phyloP scores from a whole-genome alignment of 257 asterid species.

The Paulownia fortunei region DNA sequence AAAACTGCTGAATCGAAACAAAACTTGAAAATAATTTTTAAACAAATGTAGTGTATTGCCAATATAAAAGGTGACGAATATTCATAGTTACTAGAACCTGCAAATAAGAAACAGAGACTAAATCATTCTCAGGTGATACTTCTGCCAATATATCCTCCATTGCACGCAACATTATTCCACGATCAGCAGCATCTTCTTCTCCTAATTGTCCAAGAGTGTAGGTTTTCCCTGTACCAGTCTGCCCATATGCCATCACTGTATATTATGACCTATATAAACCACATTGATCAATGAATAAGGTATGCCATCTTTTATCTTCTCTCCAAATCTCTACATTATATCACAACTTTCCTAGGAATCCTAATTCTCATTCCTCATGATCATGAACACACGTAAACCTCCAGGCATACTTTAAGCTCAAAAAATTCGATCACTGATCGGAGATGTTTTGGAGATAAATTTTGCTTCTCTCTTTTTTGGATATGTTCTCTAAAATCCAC shows the following conservation, averaged over 20 bases:
- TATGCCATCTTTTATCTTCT: too few relatives aligned
- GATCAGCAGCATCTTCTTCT: conserved; percentile 79
- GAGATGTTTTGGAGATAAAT: too few relatives aligned
- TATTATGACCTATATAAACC: too few relatives aligned
- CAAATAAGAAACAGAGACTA: conserved; percentile 72
- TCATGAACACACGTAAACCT: too few relatives aligned
- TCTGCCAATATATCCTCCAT: conserved; percentile 82
- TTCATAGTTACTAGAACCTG: conserved; percentile 59
- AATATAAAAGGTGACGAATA: not conserved
- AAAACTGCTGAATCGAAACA: conserved; percentile 17
- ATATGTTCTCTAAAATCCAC: too few relatives aligned
- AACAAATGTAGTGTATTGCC: conserved; percentile 3
- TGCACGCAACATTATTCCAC: conserved; percentile 94
- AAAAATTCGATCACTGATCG: too few relatives aligned
- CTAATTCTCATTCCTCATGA: too few relatives aligned
- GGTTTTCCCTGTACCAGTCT: conserved; percentile 96
- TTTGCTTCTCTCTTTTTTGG: too few relatives aligned
- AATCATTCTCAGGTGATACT: conserved; percentile 65
- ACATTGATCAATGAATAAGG: too few relatives aligned
- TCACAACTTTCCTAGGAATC: too few relatives aligned
- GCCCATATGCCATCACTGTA: conserved; percentile 97
- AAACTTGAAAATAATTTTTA: not conserved
- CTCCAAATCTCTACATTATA: too few relatives aligned
- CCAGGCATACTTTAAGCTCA: too few relatives aligned
- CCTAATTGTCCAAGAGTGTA: conserved; percentile 88